A percentile compares a stretch with the other conserved stretches of the same genome.
These are phyloP conservation scores for Nicotiana otophora DNA, from an alignment of 257 asterid species.

Conservation along the genomic window DNA sequence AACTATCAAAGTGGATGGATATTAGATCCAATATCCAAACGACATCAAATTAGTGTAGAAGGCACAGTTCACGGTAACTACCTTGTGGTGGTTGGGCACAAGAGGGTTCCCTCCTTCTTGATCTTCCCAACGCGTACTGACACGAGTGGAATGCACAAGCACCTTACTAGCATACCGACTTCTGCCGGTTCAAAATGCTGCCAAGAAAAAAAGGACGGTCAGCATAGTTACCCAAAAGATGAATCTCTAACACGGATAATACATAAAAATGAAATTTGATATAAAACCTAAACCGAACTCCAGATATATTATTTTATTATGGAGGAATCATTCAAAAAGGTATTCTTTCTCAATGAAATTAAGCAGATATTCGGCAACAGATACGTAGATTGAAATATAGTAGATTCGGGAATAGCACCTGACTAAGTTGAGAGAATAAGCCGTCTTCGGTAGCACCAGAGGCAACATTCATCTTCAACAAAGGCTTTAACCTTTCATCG, in stretches of 20 bases:
- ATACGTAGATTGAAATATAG: too few species aligned
- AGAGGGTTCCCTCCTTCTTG: constrained; percentile 53
- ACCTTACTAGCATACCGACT: constrained; percentile 86
- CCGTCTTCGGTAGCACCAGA: constrained; percentile 73
- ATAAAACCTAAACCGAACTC: neutral
- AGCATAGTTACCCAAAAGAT: neutral
- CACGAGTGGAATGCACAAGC: constrained; percentile 87
- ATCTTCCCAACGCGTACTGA: constrained; percentile 89
- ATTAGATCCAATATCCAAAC: neutral
- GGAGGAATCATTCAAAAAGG: neutral
- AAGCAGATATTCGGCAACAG: too few species aligned
- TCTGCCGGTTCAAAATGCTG: constrained; percentile 92
- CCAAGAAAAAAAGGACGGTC: neutral
- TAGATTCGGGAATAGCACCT: constrained; percentile 35
- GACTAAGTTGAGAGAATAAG: constrained; percentile 64
- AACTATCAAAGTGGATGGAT: too few species aligned
- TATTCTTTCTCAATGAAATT: too few species aligned
- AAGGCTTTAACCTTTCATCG: constrained; percentile 95
- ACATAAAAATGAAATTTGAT: neutral
- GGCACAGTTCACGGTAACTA: constrained; percentile 10
- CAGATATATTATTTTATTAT: neutral
- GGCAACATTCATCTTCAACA: constrained; percentile 70
- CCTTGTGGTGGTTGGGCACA: constrained; percentile 82
- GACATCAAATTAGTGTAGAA: too few species aligned
- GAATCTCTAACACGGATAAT: neutral